Base-by-base conservation (phyloP, 139 green algal species). In the Chlamydomonas sp. region DNA sequence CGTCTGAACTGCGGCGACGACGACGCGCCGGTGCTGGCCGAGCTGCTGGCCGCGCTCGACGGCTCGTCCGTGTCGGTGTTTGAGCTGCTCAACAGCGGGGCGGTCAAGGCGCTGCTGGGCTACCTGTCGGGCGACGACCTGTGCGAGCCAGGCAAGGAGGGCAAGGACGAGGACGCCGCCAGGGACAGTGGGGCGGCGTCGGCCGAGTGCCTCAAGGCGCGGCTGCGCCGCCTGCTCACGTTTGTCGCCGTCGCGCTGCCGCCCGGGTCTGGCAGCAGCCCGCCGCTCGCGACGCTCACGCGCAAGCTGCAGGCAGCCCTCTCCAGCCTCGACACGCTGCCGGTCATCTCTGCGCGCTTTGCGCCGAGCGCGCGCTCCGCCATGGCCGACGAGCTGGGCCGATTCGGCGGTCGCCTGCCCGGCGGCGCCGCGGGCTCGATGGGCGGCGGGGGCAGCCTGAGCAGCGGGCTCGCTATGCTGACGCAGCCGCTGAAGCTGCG, bases 401-500 rank as follows among this genome's bases (percentile, higher is more conserved):
- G 2, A 22, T 43, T 54, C 2, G 48, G 60, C 3, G 24, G 47
- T 24, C 38, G 13, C 16, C 70, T 66, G 37, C 72, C 61, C 50
- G 70, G 70, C 65, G 75, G 65, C 22, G 35, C 20, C 13, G 43
- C 36, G 3, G 61, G 63, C 6, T 70, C 69, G 0, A 35, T 60
- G 29, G 54, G 69, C 54, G 39, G 75, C 22, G 71, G 48, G 1
- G 75, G 81, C 79, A 87, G 75, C 70, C 76, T 92, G 22, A 79
- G 62, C 65, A 71, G 48, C 28, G 88, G 87, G 1, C 81, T 98
- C 60, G 72, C 77, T 1, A 82, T 87, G 13, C 81, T 98, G 5
- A 85, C 82, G 43, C 89, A 96, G 63, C 93, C 93, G 0, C 86
- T 98, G 72, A 97, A 97, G 83, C 78, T 98, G 61, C 83, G 90